Conservation (phyloP, 805 yeast species). For the Kuraishia hungarica region DNA sequence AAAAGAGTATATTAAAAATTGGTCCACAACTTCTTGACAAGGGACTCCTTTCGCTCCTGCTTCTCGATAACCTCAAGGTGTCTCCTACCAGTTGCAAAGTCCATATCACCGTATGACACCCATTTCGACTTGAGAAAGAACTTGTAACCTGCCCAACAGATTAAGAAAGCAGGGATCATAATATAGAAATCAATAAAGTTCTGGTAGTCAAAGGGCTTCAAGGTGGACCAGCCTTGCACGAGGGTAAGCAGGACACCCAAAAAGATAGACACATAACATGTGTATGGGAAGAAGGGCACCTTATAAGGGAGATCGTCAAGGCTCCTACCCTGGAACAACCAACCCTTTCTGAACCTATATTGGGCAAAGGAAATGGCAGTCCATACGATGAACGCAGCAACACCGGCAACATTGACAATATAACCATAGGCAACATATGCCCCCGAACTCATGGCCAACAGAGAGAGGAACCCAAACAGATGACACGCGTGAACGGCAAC, state of each 20-base stretch:
- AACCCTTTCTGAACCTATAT: slow-evolving; percentile 44
- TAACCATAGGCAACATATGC: slow-evolving; percentile 52
- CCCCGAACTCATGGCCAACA: slow-evolving; percentile 50
- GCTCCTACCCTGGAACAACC: slow-evolving; percentile 31
- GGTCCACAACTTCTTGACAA: not conserved
- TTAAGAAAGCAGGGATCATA: slow-evolving; percentile 46
- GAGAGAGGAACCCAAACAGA: slow-evolving; percentile 43
- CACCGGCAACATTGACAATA: slow-evolving; percentile 57
- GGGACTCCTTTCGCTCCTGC: not conserved
- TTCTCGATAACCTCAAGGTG: not conserved
- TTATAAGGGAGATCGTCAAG: slow-evolving; percentile 43
- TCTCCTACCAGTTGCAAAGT: not conserved
- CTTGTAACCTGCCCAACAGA: slow-evolving; percentile 23
- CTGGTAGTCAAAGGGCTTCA: slow-evolving; percentile 52
- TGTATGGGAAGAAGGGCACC: slow-evolving; percentile 42
- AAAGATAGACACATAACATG: slow-evolving; percentile 39
- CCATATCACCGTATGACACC: slow-evolving; percentile 21
- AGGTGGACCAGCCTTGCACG: slow-evolving; percentile 60
- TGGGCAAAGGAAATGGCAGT: slow-evolving; percentile 49
- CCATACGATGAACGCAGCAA: slow-evolving; percentile 64
- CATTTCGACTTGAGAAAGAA: slow-evolving; percentile 13
- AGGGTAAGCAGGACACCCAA: slow-evolving; percentile 45
- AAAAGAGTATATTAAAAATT: not conserved
- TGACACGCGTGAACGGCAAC: slow-evolving; percentile 49
- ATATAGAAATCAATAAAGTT: slow-evolving; percentile 54